Evolutionary conservation across 1,284 basidiomycete genomes (phyloP), one percentile per base, ranked within the genome.

Genomic region (Rhodofomes roseus): DNA sequence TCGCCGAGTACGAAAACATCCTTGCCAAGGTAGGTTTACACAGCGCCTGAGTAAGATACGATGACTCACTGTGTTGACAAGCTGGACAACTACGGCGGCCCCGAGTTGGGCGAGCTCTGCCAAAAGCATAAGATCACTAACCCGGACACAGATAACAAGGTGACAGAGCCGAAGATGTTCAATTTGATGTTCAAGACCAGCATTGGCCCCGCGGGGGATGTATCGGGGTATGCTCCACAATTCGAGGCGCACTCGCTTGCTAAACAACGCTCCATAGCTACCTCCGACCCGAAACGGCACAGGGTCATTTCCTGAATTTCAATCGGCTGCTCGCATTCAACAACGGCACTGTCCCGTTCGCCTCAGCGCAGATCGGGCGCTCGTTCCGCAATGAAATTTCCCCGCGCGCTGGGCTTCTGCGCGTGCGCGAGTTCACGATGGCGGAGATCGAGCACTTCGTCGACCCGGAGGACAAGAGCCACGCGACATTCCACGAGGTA

Each of bases 271-370:
- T 31, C 46, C 18, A 27, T 63, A 93, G 93, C 50, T 99, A 89
- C 77, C 88, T 99, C 57, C 95, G 96, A 27, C 97, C 97, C 11
- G 96, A 99, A 76, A 99, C 96, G 0, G 96, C 97, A 0, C 97
- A 99, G 74, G 95, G 97, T 60, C 96, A 99, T 77, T 99, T 99
- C 82, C 87, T 98, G 74, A 99, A 99, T 84, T 99, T 99, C 81
- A 89, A 89, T 65, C 90, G 96, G 46, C 82, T 99, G 37, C 89
- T 98, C 65, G 96, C 98, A 60, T 99, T 97, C 83, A 99, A 99
- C 83, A 97, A 98, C 74, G 94, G 94, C 39, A 89, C 91, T 41
- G 80, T 99, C 25, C 96, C 96, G 2, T 99, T 99, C 72, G 97
- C 96, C 14, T 96, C 93, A 57, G 97, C 97, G 1, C 95, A 98